Evolutionary conservation across 1,284 basidiomycete species (phyloP).

Genomic region (Neonothopanus nambi): DNA sequence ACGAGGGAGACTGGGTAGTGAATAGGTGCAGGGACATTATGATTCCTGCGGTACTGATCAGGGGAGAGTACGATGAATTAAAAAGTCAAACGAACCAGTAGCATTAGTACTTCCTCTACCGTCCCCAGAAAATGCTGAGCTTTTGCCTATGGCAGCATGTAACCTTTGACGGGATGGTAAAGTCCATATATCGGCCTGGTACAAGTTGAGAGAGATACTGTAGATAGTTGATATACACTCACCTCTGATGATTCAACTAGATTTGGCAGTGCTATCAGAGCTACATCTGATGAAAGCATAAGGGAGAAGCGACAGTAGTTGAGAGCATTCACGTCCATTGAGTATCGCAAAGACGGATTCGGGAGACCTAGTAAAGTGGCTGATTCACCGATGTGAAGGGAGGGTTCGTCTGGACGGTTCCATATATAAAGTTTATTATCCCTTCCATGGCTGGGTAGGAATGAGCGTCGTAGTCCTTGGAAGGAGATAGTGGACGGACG

Average conservation of each 20-base stretch:
- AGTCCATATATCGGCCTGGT: slow-evolving; percentile 78
- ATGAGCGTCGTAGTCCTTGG: not conserved
- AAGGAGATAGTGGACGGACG: slow-evolving; percentile 47
- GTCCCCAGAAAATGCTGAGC: slow-evolving; percentile 38
- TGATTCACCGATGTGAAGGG: slow-evolving; percentile 53
- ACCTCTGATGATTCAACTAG: slow-evolving; percentile 85
- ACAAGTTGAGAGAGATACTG: slow-evolving; percentile 2
- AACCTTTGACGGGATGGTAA: slow-evolving; percentile 64
- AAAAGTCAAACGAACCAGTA: slow-evolving; percentile 34
- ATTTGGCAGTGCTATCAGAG: slow-evolving; percentile 80
- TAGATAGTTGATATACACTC: slow-evolving; percentile 23
- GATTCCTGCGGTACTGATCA: slow-evolving; percentile 60
- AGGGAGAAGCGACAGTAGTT: slow-evolving; percentile 87
- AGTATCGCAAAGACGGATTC: slow-evolving; percentile 56
- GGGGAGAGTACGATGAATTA: too few species aligned
- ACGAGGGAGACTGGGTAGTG: slow-evolving; percentile 28
- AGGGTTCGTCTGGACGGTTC: slow-evolving; percentile 48
- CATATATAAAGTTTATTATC: slow-evolving; percentile 83
- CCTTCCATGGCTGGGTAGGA: slow-evolving; percentile 67
- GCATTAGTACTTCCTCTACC: slow-evolving; percentile 44
- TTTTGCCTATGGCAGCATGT: slow-evolving; percentile 77
- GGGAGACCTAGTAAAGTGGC: slow-evolving; percentile 51
- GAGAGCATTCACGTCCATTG: slow-evolving; percentile 84
- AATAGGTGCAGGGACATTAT: slow-evolving; percentile 84
- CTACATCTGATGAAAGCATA: slow-evolving; percentile 31